phyloP scores from a whole-genome alignment of 2,329 filamentous ascomycete genomes.

The Chaetomium strumarium region DNA sequence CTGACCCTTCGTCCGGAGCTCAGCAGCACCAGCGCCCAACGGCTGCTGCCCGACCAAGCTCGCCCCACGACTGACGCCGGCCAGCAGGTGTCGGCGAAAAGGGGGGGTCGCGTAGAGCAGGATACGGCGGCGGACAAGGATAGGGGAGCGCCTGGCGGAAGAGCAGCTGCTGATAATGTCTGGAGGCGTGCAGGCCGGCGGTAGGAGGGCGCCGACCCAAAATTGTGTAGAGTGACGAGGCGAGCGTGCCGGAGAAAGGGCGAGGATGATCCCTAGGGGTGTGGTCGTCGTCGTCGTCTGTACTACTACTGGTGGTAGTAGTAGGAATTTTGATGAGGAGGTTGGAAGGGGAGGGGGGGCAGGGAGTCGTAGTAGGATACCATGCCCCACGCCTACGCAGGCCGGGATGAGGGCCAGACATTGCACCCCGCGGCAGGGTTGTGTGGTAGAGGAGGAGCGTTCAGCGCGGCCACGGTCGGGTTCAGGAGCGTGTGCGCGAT shows the following conservation, averaged over 20 bases:
- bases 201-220: slow-evolving; percentile 61
- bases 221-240: slow-evolving; percentile 62
- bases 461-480: slow-evolving; percentile 59
- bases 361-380: slow-evolving; percentile 65
- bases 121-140: slow-evolving; percentile 53
- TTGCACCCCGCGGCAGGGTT: slow-evolving; percentile 49
- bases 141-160: slow-evolving; percentile 66
- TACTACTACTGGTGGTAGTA: background rate
- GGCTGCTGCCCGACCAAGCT: background rate
- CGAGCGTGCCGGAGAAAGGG: slow-evolving; percentile 57
- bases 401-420: slow-evolving; percentile 53
- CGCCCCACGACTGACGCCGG: slow-evolving; percentile 40
- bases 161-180: slow-evolving; percentile 64
- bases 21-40: slow-evolving; percentile 48
- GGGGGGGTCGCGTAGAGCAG: slow-evolving; percentile 60
- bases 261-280: slow-evolving; percentile 56
- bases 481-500: slow-evolving; percentile 62
- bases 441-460: slow-evolving; percentile 55
- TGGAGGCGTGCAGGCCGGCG: slow-evolving; percentile 59
- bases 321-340: background rate
- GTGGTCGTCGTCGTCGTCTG: slow-evolving; percentile 49
- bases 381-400: slow-evolving; percentile 57
- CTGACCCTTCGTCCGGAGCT: slow-evolving; percentile 49
- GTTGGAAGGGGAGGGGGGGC: slow-evolving; percentile 48
- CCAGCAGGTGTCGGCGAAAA: slow-evolving; percentile 60